Conservation (phyloP, 2,329 filamentous ascomycete genomes). For the Botrytis sinoallii region DNA sequence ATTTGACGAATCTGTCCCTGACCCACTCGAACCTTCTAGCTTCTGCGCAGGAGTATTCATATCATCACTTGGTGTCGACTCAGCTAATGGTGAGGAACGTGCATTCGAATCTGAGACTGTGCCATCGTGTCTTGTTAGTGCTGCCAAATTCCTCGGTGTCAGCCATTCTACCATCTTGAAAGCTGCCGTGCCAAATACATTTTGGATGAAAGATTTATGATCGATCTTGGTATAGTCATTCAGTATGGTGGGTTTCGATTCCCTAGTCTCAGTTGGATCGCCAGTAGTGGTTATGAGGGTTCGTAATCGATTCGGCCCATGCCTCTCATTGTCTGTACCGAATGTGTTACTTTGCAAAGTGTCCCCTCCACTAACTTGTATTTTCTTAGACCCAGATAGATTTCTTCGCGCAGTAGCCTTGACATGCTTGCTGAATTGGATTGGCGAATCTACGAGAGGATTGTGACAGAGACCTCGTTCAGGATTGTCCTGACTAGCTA, state of each 20-base stretch:
- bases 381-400: constrained; percentile 6
- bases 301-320: background rate
- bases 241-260: constrained; percentile 15
- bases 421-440: constrained; percentile 13
- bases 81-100: background rate
- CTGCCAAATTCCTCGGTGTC: constrained; percentile 48
- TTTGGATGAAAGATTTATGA: constrained; percentile 60
- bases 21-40: background rate
- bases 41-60: constrained; percentile 9
- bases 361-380: background rate
- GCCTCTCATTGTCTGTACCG: background rate
- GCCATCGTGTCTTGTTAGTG: constrained; percentile 24
- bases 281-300: background rate
- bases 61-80: constrained; percentile 3
- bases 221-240: constrained; percentile 47
- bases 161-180: constrained; percentile 71
- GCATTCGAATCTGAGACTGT: background rate
- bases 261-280: background rate
- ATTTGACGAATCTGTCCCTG: background rate
- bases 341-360: background rate
- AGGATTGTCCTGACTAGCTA: constrained; percentile 77
- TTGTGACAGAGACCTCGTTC: constrained; percentile 63
- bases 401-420: background rate
- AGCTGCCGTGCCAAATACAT: constrained; percentile 62
- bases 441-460: constrained; percentile 21